Evolutionary conservation across 805 yeast species (phyloP).

Genomic region (Ogataea ganodermae): DNA sequence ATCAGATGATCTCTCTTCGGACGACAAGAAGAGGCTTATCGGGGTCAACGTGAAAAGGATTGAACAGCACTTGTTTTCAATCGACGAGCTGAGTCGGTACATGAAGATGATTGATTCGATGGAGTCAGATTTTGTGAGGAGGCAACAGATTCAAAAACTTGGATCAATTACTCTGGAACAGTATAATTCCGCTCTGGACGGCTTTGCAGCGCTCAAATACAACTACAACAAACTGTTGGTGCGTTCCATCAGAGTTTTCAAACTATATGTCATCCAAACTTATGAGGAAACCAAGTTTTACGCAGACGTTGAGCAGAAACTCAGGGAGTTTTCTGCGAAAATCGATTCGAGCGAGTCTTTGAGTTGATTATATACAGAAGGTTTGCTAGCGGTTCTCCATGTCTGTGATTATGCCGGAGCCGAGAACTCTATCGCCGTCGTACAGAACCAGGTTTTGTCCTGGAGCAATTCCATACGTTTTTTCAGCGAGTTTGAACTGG

Average conservation of each 20-base stretch:
- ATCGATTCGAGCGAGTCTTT: not conserved
- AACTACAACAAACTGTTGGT: conserved; percentile 19
- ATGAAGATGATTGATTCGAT: conserved; percentile 9
- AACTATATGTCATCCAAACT: conserved; percentile 19
- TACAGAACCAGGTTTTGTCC: conserved; percentile 87
- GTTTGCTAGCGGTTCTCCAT: conserved; percentile 5
- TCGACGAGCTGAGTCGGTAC: conserved; percentile 17
- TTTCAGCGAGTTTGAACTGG: conserved; percentile 42
- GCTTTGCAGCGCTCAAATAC: conserved; percentile 6
- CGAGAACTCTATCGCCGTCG: conserved; percentile 64
- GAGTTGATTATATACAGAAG: conserved; percentile 6
- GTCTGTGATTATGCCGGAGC: conserved; percentile 50
- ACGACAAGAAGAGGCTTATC: conserved; percentile 19
- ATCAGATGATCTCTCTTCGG: conserved; percentile 2
- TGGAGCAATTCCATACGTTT: conserved; percentile 77
- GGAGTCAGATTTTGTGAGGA: conserved; percentile 14
- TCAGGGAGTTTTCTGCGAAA: conserved; percentile 3
- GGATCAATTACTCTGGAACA: conserved; percentile 6
- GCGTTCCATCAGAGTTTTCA: conserved; percentile 20
- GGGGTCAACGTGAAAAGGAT: conserved; percentile 13
- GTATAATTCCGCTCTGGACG: conserved; percentile 10
- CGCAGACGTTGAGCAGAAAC: conserved; percentile 10
- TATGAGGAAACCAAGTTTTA: conserved; percentile 23
- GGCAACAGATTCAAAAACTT: conserved; percentile 10
- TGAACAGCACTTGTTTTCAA: conserved; percentile 6